These are phyloP conservation scores for Nothopassalora personata DNA, from an alignment of 2,329 filamentous ascomycete genomes.

Conservation along the genomic window DNA sequence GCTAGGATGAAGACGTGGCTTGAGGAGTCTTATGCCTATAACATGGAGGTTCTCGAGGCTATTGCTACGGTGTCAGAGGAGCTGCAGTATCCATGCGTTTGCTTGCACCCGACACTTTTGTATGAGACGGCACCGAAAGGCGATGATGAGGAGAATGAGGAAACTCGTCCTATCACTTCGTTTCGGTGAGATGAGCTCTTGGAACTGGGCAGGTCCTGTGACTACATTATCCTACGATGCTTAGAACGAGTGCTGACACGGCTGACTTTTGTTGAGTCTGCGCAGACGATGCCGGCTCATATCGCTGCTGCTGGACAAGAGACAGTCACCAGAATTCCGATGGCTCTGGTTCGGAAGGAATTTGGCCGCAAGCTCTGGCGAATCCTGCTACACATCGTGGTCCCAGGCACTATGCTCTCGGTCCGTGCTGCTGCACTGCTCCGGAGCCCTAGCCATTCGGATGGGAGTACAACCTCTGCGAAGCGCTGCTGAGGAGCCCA, in stretches of 20 bases:
- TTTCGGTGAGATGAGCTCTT: slow-evolving; percentile 13
- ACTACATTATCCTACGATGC: slow-evolving; percentile 8
- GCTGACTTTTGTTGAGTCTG: slow-evolving; percentile 10
- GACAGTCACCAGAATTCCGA: slow-evolving; percentile 7
- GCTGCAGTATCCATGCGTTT: slow-evolving; percentile 10
- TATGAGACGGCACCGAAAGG: not conserved
- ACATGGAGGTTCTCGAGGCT: slow-evolving; percentile 9
- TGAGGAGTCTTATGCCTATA: slow-evolving; percentile 15
- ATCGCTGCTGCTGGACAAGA: not conserved
- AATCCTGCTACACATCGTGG: slow-evolving; percentile 14
- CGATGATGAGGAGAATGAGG: slow-evolving; percentile 1
- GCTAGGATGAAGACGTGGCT: slow-evolving; percentile 13
- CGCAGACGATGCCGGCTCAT: slow-evolving; percentile 7
- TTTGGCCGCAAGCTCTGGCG: slow-evolving; percentile 10
- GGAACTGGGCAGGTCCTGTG: slow-evolving; percentile 12
- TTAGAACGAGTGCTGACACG: slow-evolving; percentile 10
- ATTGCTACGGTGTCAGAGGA: slow-evolving; percentile 8
- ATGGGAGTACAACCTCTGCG: slow-evolving; percentile 8
- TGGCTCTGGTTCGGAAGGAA: slow-evolving; percentile 8
- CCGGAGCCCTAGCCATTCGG: slow-evolving; percentile 9
- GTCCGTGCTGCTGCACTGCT: slow-evolving; percentile 8
- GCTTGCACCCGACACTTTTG: slow-evolving; percentile 10
- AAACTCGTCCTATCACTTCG: slow-evolving; percentile 6
- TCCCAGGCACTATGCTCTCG: slow-evolving; percentile 12
- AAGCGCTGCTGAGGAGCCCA: slow-evolving; percentile 7